These are phyloP conservation scores for Phytophthora foliorum DNA, from an alignment of 352 stramenopile species.

Conservation along the genomic window DNA sequence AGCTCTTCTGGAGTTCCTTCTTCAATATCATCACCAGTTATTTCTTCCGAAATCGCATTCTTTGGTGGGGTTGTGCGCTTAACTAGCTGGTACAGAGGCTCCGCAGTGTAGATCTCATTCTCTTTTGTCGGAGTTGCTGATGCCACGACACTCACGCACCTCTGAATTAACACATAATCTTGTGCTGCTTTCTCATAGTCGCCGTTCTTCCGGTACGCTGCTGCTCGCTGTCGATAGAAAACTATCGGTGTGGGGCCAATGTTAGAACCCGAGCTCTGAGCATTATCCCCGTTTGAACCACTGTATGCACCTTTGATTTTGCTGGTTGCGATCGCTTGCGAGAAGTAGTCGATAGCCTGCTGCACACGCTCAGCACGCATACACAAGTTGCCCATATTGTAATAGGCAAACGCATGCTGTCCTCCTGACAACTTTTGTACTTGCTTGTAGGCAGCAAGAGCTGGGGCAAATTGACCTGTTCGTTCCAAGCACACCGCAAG, in stretches of 20 bases:
- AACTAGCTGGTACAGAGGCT: constrained; percentile 26
- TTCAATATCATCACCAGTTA: constrained; percentile 4
- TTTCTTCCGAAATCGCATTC: background rate
- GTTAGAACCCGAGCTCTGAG: constrained; percentile 6
- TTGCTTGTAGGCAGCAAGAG: constrained; percentile 47
- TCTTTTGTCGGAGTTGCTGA: constrained; percentile 10
- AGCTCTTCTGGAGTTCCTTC: constrained; percentile 10
- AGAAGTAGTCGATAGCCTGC: constrained; percentile 60
- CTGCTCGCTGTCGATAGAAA: constrained; percentile 65
- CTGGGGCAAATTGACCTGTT: constrained; percentile 42
- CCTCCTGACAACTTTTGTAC: constrained; percentile 33
- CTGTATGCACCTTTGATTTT: constrained; percentile 23
- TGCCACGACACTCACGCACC: background rate
- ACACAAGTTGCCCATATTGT: constrained; percentile 65
- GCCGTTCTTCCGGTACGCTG: constrained; percentile 62
- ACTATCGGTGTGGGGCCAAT: constrained; percentile 28
- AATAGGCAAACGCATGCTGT: constrained; percentile 57
- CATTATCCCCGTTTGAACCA: background rate
- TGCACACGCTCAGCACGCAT: constrained; percentile 49
- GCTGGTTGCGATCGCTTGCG: constrained; percentile 45
- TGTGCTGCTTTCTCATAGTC: constrained; percentile 73
- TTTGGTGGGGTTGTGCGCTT: constrained; percentile 6
- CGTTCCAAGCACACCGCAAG: constrained; percentile 62
- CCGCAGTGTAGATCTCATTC: constrained; percentile 22
- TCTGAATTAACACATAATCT: constrained; percentile 52